Conservation (phyloP, 495 filamentous ascomycete species). For the Tuber aestivum region DNA sequence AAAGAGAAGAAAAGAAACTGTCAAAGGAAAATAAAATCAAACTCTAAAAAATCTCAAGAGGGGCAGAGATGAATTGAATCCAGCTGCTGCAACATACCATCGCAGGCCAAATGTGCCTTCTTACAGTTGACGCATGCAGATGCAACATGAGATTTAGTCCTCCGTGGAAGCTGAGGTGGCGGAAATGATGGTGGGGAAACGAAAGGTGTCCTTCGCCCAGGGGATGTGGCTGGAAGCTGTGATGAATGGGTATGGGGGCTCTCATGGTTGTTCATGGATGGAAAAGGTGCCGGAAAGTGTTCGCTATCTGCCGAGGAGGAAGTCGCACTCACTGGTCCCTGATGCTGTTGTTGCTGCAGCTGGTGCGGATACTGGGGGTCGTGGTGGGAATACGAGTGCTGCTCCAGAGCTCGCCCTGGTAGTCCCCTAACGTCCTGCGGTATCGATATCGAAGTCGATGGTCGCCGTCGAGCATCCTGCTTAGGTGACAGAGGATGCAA, state of each 20-base stretch:
- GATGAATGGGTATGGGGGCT: conserved; percentile 38
- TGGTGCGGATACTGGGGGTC: conserved; percentile 15
- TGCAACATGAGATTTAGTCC: conserved; percentile 91
- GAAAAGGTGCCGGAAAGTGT: conserved; percentile 41
- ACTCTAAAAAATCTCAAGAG: conserved; percentile 8
- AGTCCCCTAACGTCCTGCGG: conserved; percentile 48
- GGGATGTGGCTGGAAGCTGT: conserved; percentile 38
- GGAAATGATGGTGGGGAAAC: conserved; percentile 39
- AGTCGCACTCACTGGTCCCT: conserved; percentile 25
- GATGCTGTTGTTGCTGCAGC: conserved; percentile 38
- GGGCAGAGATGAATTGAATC: conserved; percentile 41
- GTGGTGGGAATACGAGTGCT: conserved; percentile 39
- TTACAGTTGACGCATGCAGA: conserved; percentile 98
- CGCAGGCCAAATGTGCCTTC: conserved; percentile 82
- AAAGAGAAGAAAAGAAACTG: neutral
- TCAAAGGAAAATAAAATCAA: conserved; percentile 18
- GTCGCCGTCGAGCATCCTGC: conserved; percentile 52
- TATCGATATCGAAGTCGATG: conserved; percentile 53
- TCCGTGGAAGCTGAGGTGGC: conserved; percentile 62
- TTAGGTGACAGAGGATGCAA: conserved; percentile 57
- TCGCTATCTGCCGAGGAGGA: conserved; percentile 25
- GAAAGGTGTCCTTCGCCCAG: conserved; percentile 41
- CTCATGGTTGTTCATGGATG: conserved; percentile 30
- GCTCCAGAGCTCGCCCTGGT: conserved; percentile 47
- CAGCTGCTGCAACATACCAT: conserved; percentile 53